Conservation (phyloP, 2,329 filamentous ascomycete genomes). For the Aspergillus fumigatiaffinis region DNA sequence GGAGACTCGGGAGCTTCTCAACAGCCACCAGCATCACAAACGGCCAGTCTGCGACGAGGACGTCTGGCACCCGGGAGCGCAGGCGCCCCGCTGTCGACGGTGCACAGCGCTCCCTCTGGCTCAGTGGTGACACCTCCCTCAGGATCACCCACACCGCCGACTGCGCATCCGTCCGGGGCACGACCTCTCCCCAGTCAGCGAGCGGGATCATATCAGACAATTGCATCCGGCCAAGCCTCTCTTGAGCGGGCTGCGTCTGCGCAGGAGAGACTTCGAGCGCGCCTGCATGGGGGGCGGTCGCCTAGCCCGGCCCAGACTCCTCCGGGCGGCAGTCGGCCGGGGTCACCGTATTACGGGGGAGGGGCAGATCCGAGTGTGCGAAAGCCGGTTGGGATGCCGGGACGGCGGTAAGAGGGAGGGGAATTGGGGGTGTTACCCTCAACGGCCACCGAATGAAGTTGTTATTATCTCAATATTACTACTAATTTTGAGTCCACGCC, state of each 20-base stretch:
- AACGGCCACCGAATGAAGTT: neutral
- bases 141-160: slow-evolving; percentile 22
- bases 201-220: slow-evolving; percentile 68
- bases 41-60: slow-evolving; percentile 37
- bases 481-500: neutral
- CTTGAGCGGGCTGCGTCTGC: slow-evolving; percentile 46
- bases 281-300: slow-evolving; percentile 60
- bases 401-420: slow-evolving; percentile 8
- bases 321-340: slow-evolving; percentile 6
- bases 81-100: slow-evolving; percentile 19
- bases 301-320: slow-evolving; percentile 28
- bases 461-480: neutral
- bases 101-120: slow-evolving; percentile 21
- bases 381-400: slow-evolving; percentile 29
- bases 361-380: slow-evolving; percentile 27
- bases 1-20: slow-evolving; percentile 37
- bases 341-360: slow-evolving; percentile 14
- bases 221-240: slow-evolving; percentile 30
- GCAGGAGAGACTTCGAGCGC: slow-evolving; percentile 76
- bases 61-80: slow-evolving; percentile 19
- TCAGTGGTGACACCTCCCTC: slow-evolving; percentile 21
- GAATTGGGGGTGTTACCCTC: too few species aligned
- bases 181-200: slow-evolving; percentile 69
- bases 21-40: slow-evolving; percentile 30
- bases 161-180: slow-evolving; percentile 32